Base-by-base conservation (phyloP, 129 eudicot species). In the Flaveria brownii region DNA sequence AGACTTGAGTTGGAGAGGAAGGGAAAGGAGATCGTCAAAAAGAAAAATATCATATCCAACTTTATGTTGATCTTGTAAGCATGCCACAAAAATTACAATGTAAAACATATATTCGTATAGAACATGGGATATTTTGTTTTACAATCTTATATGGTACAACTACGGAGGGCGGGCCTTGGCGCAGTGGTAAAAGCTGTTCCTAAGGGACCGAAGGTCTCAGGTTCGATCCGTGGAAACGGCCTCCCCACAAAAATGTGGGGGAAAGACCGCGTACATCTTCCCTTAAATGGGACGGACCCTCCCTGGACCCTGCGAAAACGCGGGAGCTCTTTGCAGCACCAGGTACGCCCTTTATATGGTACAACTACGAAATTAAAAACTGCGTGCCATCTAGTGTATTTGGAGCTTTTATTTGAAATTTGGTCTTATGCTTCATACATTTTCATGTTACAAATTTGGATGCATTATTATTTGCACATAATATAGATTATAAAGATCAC, bases 41-140 rank as follows among this genome's bases (percentile, higher is more conserved):
- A 46, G 25, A 28, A 28, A 28, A 33, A 33, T 33, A 33, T 50
- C 61, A 70, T 23, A 70, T 2, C 28, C 72, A 41, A 43, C 54
- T 28, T 61, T 61, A 61, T 61, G 15, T 61, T 26, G 18, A 41
- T 25, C 25, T 17, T 39, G 71, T 66, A 36, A 64, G 50, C 26
- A 65, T 64, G 25, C 49, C 15, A 65, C 70, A 36, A 36, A 16
- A 65, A 63, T 15, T 63, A 63, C 69, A 15, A 28, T 63, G 69
- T 65, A 65, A 26, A 4, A 30, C 45, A 28, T 13, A 28, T 30
- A 17, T 17, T 20, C 4, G 12, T 56, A 20, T 56, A 18, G 63
- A 56, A 18, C 26, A 17, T 20, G 63, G 22, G 30, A 56, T 17
- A 17, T 56, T 56, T 8, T 56, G 28, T 9, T 20, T 18, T 56